Evolutionary conservation across 164 flowering plant genomes (phyloP).

Genomic region (Vitis vinifera): ASM3070453v1 NC_081808.1:7044001-7044500

Average conservation of each 20-base stretch:
- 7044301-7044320: background rate
- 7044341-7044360: background rate
- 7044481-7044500: too few relatives aligned
- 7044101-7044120: background rate
- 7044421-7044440: conserved; percentile 26
- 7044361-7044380: conserved; percentile 44
- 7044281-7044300: conserved; percentile 1
- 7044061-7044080: too few relatives aligned
- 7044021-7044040: too few relatives aligned
- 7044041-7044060: too few relatives aligned
- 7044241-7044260: conserved; percentile 42
- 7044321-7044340: background rate
- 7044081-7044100: too few relatives aligned
- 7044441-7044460: background rate
- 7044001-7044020: too few relatives aligned
- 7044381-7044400: conserved; percentile 53
- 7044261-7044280: conserved; percentile 34
- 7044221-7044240: conserved; percentile 50
- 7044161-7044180: background rate
- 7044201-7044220: conserved; percentile 32
- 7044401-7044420: conserved; percentile 59
- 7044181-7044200: conserved; percentile 36
- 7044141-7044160: background rate
- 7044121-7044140: background rate
- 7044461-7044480: too few relatives aligned